These are phyloP conservation scores for Podaxis mareebaensis DNA, from an alignment of 768 basidiomycete species.

Conservation along the genomic window DNA sequence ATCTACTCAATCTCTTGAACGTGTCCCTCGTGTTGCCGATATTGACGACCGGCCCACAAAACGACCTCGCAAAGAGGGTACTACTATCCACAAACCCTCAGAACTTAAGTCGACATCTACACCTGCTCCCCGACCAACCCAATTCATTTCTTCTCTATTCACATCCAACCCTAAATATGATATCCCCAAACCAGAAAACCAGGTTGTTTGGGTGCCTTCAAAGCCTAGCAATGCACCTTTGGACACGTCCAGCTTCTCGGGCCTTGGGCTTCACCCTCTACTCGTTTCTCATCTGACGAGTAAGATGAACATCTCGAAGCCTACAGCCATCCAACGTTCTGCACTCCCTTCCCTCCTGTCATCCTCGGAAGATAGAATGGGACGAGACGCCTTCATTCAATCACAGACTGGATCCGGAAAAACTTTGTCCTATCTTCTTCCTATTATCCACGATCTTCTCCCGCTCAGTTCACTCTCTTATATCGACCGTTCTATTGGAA, in stretches of 20 bases:
- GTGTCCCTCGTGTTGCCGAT: constrained; percentile 11
- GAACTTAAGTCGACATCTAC: constrained; percentile 22
- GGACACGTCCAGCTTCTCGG: constrained; percentile 76
- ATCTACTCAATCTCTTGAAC: constrained; percentile 9
- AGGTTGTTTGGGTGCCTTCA: constrained; percentile 26
- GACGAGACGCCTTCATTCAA: constrained; percentile 88
- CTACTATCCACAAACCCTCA: constrained; percentile 7
- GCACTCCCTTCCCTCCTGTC: constrained; percentile 57
- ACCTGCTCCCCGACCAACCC: constrained; percentile 38
- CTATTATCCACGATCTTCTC: constrained; percentile 92
- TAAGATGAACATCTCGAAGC: constrained; percentile 83
- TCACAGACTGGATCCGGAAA: constrained; percentile 98
- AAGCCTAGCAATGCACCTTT: constrained; percentile 86
- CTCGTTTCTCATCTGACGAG: constrained; percentile 72
- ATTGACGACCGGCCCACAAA: constrained; percentile 47
- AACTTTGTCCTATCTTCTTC: constrained; percentile 89
- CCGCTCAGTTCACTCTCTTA: constrained; percentile 88
- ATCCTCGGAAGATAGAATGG: constrained; percentile 33
- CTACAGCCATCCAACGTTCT: constrained; percentile 88
- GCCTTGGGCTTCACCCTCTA: constrained; percentile 82
- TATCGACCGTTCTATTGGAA: constrained; percentile 93
- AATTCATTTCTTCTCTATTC: constrained; percentile 89
- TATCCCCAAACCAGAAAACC: constrained; percentile 29
- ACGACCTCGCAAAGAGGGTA: constrained; percentile 37
- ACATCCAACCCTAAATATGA: constrained; percentile 77